Evolutionary conservation across 441 rosid species (phyloP), one percentile per base, ranked within the genome.

Genomic region (Biscutella auriculata): DNA sequence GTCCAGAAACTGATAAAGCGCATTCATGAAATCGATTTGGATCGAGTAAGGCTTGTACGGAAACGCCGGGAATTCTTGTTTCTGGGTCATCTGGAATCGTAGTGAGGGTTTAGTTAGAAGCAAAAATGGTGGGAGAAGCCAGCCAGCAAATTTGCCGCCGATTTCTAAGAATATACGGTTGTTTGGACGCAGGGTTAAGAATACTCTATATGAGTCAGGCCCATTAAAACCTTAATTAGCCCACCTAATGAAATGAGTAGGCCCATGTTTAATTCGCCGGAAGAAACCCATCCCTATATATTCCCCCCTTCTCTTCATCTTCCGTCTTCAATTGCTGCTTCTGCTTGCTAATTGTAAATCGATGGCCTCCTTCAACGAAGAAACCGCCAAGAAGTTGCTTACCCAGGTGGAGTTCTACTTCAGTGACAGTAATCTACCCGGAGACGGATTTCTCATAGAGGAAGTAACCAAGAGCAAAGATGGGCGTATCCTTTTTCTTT

Each of bases 11-110:
- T 71, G 70, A 74, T 84, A 88, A 33, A 92, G 88, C 1, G 94
- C 82, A 12, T 70, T 74, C 96, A 92, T 88, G 81, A 92, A 92
- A 70, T 86, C 89, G 42, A 57, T 48, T 73, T 92, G 95, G 29
- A 88, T 92, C 14, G 86, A 69, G 76, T 88, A 92, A 1, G 98
- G 83, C 40, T 77, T 36, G 71, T 66, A 92, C 8, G 96, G 96
- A 65, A 92, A 86, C 44, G 80, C 89, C 42, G 75, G 32, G 58
- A 85, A 85, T 10, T 79, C 79, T 30, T 56, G 65, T 0, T 60
- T 60, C 19, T 67, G 84, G 76, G 76, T 67, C 65, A 43, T 42
- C 9, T 11, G 4, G 44, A 11, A 40, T 19, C 23, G 23, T 19
- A 19, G 23, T 19, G 34, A 46, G 51, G 51, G 19, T 46, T 46